Evolutionary conservation across 1,284 basidiomycete genomes (phyloP).

Genomic region (Tilletia horrida): DNA sequence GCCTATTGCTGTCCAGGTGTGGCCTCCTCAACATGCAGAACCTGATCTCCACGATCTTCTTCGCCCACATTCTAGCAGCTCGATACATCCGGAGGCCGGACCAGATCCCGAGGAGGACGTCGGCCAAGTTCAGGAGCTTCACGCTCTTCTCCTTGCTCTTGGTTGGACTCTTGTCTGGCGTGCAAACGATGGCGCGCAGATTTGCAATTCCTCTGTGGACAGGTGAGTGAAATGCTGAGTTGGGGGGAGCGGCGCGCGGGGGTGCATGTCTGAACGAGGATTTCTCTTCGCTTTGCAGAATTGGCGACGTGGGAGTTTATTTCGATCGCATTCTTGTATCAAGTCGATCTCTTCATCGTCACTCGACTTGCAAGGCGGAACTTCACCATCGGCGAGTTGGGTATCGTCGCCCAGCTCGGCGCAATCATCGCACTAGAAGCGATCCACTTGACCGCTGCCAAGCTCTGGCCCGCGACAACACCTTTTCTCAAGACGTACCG

Average conservation of each 20-base stretch:
- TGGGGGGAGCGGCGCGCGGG: no score
- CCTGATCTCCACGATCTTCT: slow-evolving; percentile 34
- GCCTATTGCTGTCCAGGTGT: slow-evolving; percentile 36
- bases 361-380: slow-evolving; percentile 84
- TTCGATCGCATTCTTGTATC: slow-evolving; percentile 76
- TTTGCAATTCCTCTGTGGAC: slow-evolving; percentile 49
- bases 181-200: slow-evolving; percentile 43
- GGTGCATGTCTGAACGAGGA: background rate
- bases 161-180: slow-evolving; percentile 46
- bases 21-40: slow-evolving; percentile 42
- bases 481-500: slow-evolving; percentile 88
- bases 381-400: slow-evolving; percentile 91
- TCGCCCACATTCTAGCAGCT: slow-evolving; percentile 38
- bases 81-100: slow-evolving; percentile 34
- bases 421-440: slow-evolving; percentile 79
- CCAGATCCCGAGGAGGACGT: slow-evolving; percentile 46
- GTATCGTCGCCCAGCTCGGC: slow-evolving; percentile 79
- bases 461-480: slow-evolving; percentile 60
- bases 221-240: slow-evolving; percentile 41
- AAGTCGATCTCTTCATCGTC: slow-evolving; percentile 83
- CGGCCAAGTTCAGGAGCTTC: slow-evolving; percentile 54
- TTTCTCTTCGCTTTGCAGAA: slow-evolving; percentile 21
- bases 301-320: slow-evolving; percentile 63
- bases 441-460: slow-evolving; percentile 42
- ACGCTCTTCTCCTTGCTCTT: slow-evolving; percentile 51